These are phyloP conservation scores for Adansonia gregorii DNA, from an alignment of 441 rosid genomes.

Conservation along the genomic window DNA sequence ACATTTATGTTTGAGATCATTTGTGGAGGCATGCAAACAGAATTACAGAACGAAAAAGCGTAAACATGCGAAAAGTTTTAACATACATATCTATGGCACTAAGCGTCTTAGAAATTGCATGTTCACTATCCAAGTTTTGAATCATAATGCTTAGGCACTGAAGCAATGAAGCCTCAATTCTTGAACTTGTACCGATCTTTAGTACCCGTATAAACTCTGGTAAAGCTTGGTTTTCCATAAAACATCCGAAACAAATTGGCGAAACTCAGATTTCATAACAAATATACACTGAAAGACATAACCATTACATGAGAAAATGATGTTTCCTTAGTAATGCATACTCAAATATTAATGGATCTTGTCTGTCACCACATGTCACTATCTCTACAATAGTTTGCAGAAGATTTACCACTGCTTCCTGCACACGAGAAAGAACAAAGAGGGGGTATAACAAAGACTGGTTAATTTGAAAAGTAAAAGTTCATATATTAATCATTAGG, in stretches of 20 bases:
- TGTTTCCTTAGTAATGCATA: conserved; percentile 32
- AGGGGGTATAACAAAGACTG: conserved; percentile 18
- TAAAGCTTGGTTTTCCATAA: conserved; percentile 76
- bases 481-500: neutral
- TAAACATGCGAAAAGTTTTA: conserved; percentile 24
- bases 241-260: conserved; percentile 45
- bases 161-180: conserved; percentile 63
- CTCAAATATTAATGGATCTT: conserved; percentile 71
- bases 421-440: conserved; percentile 20
- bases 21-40: conserved; percentile 10
- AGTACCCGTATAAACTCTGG: conserved; percentile 69
- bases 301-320: conserved; percentile 21
- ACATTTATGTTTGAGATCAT: conserved; percentile 2
- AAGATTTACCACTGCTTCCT: conserved; percentile 63
- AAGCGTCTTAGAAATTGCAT: conserved; percentile 61
- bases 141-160: conserved; percentile 78
- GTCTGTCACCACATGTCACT: conserved; percentile 72
- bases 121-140: conserved; percentile 70
- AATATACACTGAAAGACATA: conserved; percentile 15
- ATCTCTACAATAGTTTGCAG: conserved; percentile 71
- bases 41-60: conserved; percentile 20
- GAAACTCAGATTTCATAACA: neutral
- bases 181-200: conserved; percentile 51
- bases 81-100: conserved; percentile 31
- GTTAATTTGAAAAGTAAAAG: conserved; percentile 13